A percentile compares a stretch with the other conserved stretches of the same genome.
phyloP scores from a whole-genome alignment of 2,329 filamentous ascomycete genomes.

The Colletotrichum magnum region DNA sequence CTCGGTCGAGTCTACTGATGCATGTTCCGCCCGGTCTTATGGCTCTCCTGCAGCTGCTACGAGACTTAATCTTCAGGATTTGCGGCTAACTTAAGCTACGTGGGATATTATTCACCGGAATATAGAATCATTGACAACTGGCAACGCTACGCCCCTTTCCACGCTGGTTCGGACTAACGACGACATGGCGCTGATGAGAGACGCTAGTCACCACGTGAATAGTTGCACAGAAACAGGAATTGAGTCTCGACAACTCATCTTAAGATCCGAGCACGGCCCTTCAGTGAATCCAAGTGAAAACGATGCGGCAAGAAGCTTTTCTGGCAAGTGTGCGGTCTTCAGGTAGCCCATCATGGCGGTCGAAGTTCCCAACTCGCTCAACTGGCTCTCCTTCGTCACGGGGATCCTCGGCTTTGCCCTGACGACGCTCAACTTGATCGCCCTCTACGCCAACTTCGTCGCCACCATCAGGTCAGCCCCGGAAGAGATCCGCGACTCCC shows the following conservation, averaged over 20 bases:
- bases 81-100: background rate
- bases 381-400: slow-evolving; percentile 37
- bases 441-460: slow-evolving; percentile 35
- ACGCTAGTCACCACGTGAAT: slow-evolving; percentile 22
- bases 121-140: slow-evolving; percentile 30
- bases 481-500: slow-evolving; percentile 24
- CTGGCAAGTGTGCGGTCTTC: background rate
- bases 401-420: slow-evolving; percentile 36
- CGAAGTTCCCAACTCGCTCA: slow-evolving; percentile 35
- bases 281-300: background rate
- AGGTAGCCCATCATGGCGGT: slow-evolving; percentile 10
- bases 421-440: slow-evolving; percentile 35
- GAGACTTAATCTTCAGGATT: background rate
- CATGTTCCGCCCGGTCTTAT: background rate
- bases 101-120: background rate
- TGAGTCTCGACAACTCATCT: background rate
- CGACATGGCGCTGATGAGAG: slow-evolving; percentile 21
- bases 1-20: background rate
- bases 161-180: slow-evolving; percentile 1
- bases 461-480: slow-evolving; percentile 29
- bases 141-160: slow-evolving; percentile 20
- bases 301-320: background rate
- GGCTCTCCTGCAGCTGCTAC: background rate
- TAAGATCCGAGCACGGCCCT: slow-evolving; percentile 21
- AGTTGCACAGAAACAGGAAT: background rate